Conservation (phyloP, 208 protist genomes). For the Wallacemonas collosoma region DNA sequence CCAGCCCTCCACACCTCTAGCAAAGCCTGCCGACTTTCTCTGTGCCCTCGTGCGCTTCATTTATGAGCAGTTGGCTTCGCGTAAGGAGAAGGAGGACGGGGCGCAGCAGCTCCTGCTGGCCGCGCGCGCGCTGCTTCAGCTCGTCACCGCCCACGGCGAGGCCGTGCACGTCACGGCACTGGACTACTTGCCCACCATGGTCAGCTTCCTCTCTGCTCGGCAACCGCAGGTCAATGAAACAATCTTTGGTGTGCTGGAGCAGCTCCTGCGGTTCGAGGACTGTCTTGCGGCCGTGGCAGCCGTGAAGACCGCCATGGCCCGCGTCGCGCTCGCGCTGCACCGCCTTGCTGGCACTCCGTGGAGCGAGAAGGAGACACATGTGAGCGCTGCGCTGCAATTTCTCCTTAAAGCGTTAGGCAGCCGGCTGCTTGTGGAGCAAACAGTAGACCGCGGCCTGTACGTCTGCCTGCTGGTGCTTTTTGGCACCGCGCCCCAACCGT, state of each 20-base stretch:
- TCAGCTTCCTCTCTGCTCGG: conserved; percentile 36
- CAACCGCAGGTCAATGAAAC: conserved; percentile 28
- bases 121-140: conserved; percentile 40
- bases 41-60: conserved; percentile 52
- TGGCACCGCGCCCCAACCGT: conserved; percentile 41
- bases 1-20: conserved; percentile 76
- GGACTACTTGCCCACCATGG: conserved; percentile 26
- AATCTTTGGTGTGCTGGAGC: conserved; percentile 34
- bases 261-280: conserved; percentile 31
- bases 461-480: conserved; percentile 65
- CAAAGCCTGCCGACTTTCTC: conserved; percentile 72
- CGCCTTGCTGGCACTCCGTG: conserved; percentile 20
- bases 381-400: conserved; percentile 29
- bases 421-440: conserved; percentile 57
- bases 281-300: conserved; percentile 26
- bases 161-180: conserved; percentile 13
- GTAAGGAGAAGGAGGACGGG: conserved; percentile 9
- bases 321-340: conserved; percentile 15
- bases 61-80: conserved; percentile 25
- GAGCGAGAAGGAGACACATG: conserved; percentile 23
- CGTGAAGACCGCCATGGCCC: conserved; percentile 31
- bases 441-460: conserved; percentile 82
- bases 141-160: conserved; percentile 29
- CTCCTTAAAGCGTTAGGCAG: conserved; percentile 46
- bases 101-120: conserved; percentile 10